A percentile compares a stretch with the other conserved stretches of the same genome.
phyloP scores from a whole-genome alignment of 179 eudicot genomes.

The Spergularia azorica region DNA sequence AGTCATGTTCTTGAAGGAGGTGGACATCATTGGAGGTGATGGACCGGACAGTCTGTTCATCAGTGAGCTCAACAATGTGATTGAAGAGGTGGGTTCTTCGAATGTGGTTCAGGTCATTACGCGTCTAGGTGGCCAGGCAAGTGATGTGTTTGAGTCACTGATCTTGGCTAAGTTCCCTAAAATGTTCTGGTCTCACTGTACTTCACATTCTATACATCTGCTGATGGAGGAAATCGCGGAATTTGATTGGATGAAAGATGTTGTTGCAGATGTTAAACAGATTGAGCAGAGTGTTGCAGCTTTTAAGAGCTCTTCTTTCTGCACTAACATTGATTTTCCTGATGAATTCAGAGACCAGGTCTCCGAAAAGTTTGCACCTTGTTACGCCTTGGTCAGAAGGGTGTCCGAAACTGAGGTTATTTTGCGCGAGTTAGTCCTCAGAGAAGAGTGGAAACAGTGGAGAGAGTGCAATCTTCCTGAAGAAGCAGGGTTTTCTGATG shows the following conservation, averaged over 20 bases:
- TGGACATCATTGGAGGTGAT: constrained; percentile 41
- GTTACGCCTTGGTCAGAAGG: constrained; percentile 31
- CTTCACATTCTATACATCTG: constrained; percentile 41
- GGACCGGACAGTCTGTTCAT: constrained; percentile 38
- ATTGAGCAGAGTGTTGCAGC: constrained; percentile 32
- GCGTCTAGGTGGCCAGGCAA: constrained; percentile 37
- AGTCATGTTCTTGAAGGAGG: constrained; percentile 40
- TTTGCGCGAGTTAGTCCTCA: constrained; percentile 27
- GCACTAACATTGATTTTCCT: constrained; percentile 12
- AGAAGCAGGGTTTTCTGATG: constrained; percentile 22
- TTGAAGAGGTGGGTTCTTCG: constrained; percentile 40
- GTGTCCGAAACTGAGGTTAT: constrained; percentile 22
- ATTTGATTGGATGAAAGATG: constrained; percentile 38
- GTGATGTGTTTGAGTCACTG: constrained; percentile 44
- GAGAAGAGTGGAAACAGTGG: constrained; percentile 48
- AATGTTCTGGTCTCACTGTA: constrained; percentile 53
- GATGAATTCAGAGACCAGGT: constrained; percentile 22
- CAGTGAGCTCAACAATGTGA: constrained; percentile 34
- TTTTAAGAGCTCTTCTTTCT: constrained; percentile 26
- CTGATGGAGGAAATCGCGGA: constrained; percentile 46
- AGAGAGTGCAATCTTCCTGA: constrained; percentile 17
- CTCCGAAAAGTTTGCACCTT: constrained; percentile 38
- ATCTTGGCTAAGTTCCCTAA: constrained; percentile 40
- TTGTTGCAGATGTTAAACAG: constrained; percentile 30
- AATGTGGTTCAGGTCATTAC: constrained; percentile 44